Evolutionary conservation across 768 basidiomycete species (phyloP).

Genomic region (Dendrothele bispora): DNA sequence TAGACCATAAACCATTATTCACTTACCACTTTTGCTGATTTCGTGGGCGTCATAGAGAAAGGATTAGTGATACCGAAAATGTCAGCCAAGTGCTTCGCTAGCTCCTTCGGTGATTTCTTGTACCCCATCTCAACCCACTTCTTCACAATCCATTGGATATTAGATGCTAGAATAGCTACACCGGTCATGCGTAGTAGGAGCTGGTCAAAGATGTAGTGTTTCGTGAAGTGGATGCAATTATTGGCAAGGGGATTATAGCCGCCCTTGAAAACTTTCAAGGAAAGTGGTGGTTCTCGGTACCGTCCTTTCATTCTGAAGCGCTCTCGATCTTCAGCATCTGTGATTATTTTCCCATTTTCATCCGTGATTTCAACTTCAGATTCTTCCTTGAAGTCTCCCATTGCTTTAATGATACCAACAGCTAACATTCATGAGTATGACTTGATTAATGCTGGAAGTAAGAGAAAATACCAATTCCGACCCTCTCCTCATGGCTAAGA

Average conservation of each 20-base stretch:
- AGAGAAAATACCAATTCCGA: slow-evolving; percentile 11
- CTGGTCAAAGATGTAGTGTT: slow-evolving; percentile 15
- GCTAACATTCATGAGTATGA: slow-evolving; percentile 4
- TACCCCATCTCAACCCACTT: slow-evolving; percentile 14
- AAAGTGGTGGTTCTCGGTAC: slow-evolving; percentile 8
- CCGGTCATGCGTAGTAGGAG: slow-evolving; percentile 7
- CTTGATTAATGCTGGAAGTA: neutral
- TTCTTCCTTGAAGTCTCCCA: slow-evolving; percentile 12
- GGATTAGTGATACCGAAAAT: slow-evolving; percentile 11
- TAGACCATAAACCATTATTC: neutral
- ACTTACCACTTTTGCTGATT: slow-evolving; percentile 13
- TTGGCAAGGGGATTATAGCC: slow-evolving; percentile 14
- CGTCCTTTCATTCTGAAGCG: slow-evolving; percentile 14
- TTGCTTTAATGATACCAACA: slow-evolving; percentile 15
- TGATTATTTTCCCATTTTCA: slow-evolving; percentile 9
- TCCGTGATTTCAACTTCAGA: slow-evolving; percentile 16
- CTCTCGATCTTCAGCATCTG: slow-evolving; percentile 11
- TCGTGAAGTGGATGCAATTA: slow-evolving; percentile 18
- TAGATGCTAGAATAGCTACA: slow-evolving; percentile 4
- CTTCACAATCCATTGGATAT: slow-evolving; percentile 12
- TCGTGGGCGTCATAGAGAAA: slow-evolving; percentile 11
- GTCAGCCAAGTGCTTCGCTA: slow-evolving; percentile 12
- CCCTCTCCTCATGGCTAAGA: slow-evolving; percentile 13
- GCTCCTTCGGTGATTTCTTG: slow-evolving; percentile 9
- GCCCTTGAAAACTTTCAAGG: slow-evolving; percentile 9